Conservation (phyloP, 2,329 filamentous ascomycete genomes). For the Cladosporium halotolerans region DNA sequence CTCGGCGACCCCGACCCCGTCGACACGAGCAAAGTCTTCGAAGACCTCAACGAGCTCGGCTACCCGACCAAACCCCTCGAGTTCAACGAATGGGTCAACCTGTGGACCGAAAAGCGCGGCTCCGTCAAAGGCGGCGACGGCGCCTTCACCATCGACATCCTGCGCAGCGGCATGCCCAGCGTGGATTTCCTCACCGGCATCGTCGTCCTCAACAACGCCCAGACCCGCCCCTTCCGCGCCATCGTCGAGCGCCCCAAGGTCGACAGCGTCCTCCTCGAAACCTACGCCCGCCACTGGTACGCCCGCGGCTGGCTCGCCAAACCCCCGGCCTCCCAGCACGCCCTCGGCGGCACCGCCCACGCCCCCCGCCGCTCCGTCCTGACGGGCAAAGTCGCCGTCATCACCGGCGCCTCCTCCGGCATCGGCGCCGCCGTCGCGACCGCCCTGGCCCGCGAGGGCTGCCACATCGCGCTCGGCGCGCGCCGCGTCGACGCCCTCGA, state of each 20-base stretch:
- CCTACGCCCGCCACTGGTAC: conserved; percentile 74
- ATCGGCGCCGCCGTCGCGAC: conserved; percentile 70
- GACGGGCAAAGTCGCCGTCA: conserved; percentile 62
- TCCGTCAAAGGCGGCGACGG: conserved; percentile 60
- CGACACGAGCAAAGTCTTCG: conserved; percentile 59
- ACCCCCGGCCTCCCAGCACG: conserved; percentile 50
- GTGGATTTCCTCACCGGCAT: conserved; percentile 65
- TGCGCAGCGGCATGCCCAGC: conserved; percentile 73
- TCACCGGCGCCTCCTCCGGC: conserved; percentile 74
- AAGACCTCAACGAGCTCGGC: conserved; percentile 58
- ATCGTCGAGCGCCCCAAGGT: conserved; percentile 61
- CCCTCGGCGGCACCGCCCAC: conserved; percentile 39
- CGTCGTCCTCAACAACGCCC: conserved; percentile 65
- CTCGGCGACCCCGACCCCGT: conserved; percentile 67
- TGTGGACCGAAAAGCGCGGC: conserved; percentile 67
- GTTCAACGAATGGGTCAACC: conserved; percentile 67
- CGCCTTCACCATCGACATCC: conserved; percentile 70
- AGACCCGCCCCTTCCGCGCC: conserved; percentile 56
- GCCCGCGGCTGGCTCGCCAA: conserved; percentile 68
- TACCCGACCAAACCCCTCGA: conserved; percentile 61
- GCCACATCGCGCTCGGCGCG: conserved; percentile 65
- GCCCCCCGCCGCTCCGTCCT: conserved; percentile 52
- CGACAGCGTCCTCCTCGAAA: conserved; percentile 64
- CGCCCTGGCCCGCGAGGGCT: conserved; percentile 64
- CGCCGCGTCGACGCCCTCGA: conserved; percentile 65